phyloP scores from a whole-genome alignment of 495 filamentous ascomycete species.

The Entonaema liquescens region DNA sequence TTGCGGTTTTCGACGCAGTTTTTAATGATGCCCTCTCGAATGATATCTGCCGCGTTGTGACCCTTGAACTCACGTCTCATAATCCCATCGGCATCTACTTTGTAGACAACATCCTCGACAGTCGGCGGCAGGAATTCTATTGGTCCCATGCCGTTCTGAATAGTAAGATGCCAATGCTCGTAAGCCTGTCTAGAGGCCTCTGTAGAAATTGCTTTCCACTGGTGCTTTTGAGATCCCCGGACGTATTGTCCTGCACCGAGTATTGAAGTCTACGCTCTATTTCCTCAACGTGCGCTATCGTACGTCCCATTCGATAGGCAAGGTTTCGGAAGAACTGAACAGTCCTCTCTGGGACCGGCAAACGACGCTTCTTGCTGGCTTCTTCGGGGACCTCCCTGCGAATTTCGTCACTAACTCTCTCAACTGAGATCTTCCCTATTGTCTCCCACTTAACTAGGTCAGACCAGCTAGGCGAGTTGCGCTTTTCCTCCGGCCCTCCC shows the following conservation, averaged over 20 bases:
- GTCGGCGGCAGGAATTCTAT: slow-evolving; percentile 31
- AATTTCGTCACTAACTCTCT: background rate
- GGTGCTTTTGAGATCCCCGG: background rate
- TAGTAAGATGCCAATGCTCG: slow-evolving; percentile 28
- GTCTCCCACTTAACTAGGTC: slow-evolving; percentile 16
- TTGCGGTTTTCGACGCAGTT: slow-evolving; percentile 44
- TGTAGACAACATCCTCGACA: slow-evolving; percentile 27
- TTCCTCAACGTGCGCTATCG: slow-evolving; percentile 32
- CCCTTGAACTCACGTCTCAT: background rate
- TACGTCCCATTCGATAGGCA: slow-evolving; percentile 44
- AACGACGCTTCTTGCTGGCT: background rate
- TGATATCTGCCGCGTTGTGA: background rate
- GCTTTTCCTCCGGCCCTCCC: background rate
- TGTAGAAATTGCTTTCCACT: slow-evolving; percentile 38
- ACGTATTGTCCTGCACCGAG: background rate
- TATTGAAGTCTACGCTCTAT: slow-evolving; percentile 36
- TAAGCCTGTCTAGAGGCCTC: slow-evolving; percentile 9
- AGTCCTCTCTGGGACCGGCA: slow-evolving; percentile 37
- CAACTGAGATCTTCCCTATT: background rate
- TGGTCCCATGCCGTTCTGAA: slow-evolving; percentile 31
- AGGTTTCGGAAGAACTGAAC: slow-evolving; percentile 45
- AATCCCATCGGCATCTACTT: slow-evolving; percentile 21
- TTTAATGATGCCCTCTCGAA: slow-evolving; percentile 45
- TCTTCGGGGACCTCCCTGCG: background rate
- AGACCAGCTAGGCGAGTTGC: slow-evolving; percentile 26